Conservation (phyloP, 179 eudicot genomes). For the Vitellaria paradoxa region DNA sequence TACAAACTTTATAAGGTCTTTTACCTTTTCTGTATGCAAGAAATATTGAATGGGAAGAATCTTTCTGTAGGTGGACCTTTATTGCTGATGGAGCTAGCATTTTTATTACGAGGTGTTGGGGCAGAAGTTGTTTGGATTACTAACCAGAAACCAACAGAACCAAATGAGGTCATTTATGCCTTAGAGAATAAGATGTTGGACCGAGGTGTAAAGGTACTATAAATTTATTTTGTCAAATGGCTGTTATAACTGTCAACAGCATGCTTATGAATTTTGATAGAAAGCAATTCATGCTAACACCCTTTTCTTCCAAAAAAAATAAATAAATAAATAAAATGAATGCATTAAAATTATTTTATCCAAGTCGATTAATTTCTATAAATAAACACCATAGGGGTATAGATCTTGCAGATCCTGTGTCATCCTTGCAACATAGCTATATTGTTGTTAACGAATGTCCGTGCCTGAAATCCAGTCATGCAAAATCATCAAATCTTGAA, state of each 20-base stretch:
- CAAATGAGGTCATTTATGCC: slow-evolving; percentile 61
- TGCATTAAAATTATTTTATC: neutral
- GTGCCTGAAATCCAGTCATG: neutral
- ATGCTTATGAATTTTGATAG: neutral
- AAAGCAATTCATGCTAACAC: neutral
- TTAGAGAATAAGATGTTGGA: slow-evolving; percentile 80
- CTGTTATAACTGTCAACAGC: neutral
- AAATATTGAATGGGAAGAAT: neutral
- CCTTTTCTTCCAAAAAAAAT: neutral
- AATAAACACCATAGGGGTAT: neutral
- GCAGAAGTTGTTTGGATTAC: slow-evolving; percentile 83
- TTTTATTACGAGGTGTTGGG: slow-evolving; percentile 71
- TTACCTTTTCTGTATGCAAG: neutral
- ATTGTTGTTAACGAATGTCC: neutral
- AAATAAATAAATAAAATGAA: neutral
- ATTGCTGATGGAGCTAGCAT: slow-evolving; percentile 79
- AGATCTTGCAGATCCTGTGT: neutral
- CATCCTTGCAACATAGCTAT: neutral
- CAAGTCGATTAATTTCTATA: neutral
- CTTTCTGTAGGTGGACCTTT: slow-evolving; percentile 66
- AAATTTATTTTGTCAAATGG: neutral
- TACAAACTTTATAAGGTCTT: neutral
- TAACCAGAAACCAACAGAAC: slow-evolving; percentile 62
- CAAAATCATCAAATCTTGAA: neutral
- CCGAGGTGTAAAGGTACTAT: slow-evolving; percentile 73